phyloP scores from a whole-genome alignment of 805 yeast genomes.

The Saccharomyces kudriavzevii region DNA sequence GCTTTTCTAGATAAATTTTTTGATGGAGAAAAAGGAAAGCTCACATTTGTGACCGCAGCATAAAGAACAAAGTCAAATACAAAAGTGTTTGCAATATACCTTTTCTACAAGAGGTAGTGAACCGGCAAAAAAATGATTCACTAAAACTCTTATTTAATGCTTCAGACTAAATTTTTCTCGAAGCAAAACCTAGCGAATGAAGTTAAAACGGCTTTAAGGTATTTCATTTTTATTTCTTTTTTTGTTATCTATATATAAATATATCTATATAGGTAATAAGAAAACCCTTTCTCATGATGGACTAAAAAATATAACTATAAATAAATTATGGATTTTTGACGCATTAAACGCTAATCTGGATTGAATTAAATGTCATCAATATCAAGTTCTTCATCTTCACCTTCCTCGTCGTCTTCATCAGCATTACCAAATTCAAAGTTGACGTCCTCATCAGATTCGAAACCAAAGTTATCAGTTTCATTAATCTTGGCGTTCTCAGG shows the following conservation, averaged over 20 bases:
- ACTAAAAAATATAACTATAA: neutral
- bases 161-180: no score
- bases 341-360: neutral
- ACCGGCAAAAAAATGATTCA: no score
- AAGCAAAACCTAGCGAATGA: neutral
- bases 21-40: neutral
- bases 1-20: neutral
- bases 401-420: conserved; percentile 70
- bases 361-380: conserved; percentile 78
- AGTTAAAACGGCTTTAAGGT: neutral
- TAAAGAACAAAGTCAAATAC: no score
- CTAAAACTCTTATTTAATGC: no score
- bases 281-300: neutral
- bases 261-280: neutral
- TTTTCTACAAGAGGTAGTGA: no score
- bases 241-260: neutral
- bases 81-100: no score
- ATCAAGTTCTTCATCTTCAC: conserved; percentile 56
- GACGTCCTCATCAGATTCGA: conserved; percentile 93
- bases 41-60: neutral
- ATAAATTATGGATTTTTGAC: neutral
- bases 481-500: conserved; percentile 96
- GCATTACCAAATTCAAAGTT: conserved; percentile 97
- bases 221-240: neutral
- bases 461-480: conserved; percentile 95